phyloP scores from a whole-genome alignment of 805 yeast species.

The Candida arabinofermentans region DNA sequence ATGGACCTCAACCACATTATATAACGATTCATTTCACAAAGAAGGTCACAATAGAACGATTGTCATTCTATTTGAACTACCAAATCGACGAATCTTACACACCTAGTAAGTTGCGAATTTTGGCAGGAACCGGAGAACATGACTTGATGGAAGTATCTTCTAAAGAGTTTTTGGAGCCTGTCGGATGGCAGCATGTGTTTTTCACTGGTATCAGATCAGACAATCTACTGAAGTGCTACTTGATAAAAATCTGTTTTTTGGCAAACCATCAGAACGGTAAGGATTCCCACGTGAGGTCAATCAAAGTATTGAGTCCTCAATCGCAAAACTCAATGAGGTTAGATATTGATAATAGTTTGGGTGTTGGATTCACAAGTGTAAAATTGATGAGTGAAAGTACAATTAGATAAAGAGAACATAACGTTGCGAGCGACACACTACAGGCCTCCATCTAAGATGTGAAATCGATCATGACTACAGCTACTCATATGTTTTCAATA shows the following conservation, averaged over 20 bases:
- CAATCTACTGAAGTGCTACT: slow-evolving; percentile 60
- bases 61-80: slow-evolving; percentile 70
- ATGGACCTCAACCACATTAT: slow-evolving; percentile 85
- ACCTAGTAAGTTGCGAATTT: slow-evolving; percentile 61
- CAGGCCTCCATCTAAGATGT: neutral
- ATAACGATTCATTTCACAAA: slow-evolving; percentile 78
- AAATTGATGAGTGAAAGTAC: slow-evolving; percentile 31
- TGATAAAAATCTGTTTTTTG: slow-evolving; percentile 55
- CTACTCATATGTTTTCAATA: too few species aligned
- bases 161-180: slow-evolving; percentile 57
- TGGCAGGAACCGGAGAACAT: slow-evolving; percentile 78
- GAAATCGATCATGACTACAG: too few species aligned
- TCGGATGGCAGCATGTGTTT: slow-evolving; percentile 72
- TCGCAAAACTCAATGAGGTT: slow-evolving; percentile 24
- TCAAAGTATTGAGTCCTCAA: slow-evolving; percentile 52
- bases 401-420: slow-evolving; percentile 18
- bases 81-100: slow-evolving; percentile 87
- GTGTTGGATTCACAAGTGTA: slow-evolving; percentile 32
- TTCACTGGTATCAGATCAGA: slow-evolving; percentile 53
- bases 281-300: slow-evolving; percentile 83
- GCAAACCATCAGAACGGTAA: slow-evolving; percentile 94
- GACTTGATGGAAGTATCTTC: slow-evolving; percentile 66
- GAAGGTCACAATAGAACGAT: slow-evolving; percentile 60
- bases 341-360: slow-evolving; percentile 19
- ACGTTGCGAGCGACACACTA: neutral